A percentile compares a stretch with the other conserved stretches of the same genome.
Evolutionary conservation across 1,284 basidiomycete species (phyloP).

Genomic region (Phaffia rhodozyma): DNA sequence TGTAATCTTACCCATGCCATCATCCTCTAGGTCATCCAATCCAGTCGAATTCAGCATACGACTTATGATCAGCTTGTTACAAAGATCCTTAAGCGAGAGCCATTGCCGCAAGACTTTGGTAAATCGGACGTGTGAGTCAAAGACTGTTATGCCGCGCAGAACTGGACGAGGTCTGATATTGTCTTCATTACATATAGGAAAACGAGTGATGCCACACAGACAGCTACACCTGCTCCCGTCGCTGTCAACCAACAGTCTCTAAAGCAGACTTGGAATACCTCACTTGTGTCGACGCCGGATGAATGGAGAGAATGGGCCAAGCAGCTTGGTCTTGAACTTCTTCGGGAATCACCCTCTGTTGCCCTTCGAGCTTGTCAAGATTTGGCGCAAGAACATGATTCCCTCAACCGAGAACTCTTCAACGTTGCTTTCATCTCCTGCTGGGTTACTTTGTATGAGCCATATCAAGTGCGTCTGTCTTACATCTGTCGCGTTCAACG

Average conservation of each 20-base stretch:
- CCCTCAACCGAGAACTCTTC: constrained; percentile 88
- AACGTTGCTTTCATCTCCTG: constrained; percentile 98
- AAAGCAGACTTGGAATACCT: constrained; percentile 93
- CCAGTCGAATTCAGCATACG: constrained; percentile 68
- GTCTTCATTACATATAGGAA: not conserved
- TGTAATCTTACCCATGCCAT: not conserved
- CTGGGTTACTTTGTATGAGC: constrained; percentile 91
- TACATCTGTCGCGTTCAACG: not conserved
- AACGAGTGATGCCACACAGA: constrained; percentile 17
- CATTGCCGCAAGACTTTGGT: constrained; percentile 54
- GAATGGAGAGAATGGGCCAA: constrained; percentile 98
- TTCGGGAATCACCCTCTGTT: constrained; percentile 97
- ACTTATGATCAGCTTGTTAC: constrained; percentile 80
- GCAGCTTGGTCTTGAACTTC: constrained; percentile 83
- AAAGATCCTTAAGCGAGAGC: constrained; percentile 84
- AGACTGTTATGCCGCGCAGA: not conserved
- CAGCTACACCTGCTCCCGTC: constrained; percentile 44
- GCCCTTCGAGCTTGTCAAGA: constrained; percentile 91
- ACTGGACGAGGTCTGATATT: not conserved
- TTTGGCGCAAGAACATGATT: constrained; percentile 81
- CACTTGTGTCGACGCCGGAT: constrained; percentile 62
- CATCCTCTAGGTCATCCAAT: constrained; percentile 52
- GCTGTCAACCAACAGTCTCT: constrained; percentile 95
- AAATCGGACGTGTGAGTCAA: constrained; percentile 35
- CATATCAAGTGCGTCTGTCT: constrained; percentile 61